Base-by-base conservation (phyloP, 2,329 filamentous ascomycete species). In the Colletotrichum siamense region DNA sequence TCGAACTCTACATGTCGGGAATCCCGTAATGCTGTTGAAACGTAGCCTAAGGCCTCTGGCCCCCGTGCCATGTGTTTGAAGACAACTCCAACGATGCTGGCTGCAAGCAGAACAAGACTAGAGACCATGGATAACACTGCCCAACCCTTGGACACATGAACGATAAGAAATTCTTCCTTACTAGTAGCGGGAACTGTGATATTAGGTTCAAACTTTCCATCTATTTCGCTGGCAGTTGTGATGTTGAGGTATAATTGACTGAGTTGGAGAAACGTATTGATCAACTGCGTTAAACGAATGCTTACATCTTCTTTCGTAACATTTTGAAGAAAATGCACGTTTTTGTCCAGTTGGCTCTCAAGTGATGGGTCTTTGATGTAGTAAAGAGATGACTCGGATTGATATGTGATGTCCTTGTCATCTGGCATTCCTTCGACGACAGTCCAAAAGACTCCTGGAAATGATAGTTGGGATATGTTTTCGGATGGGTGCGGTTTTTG, bases 161-260 rank as follows among this genome's bases (percentile, higher is more conserved):
- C 4, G 2, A 15, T 5, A 2, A 57, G 22, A 26, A 57, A 22
- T 9, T 16, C 22, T 9, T 57, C 0, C 15, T 5, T 26, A 2
- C 16, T 1, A 15, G 1, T 2, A 9, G 22, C 13, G 0, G 22
- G 7, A 16, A 57, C 52, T 26, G 52, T 57, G 22, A 57, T 26
- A 26, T 57, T 57, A 15, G 52, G 22, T 0, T 26, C 52, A 26
- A 57, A 57, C 22, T 5, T 57, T 26, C 0, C 52, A 0, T 26
- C 52, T 1, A 0, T 0, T 24, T 57, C 22, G 52, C 52, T 0
- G 8, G 0, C 22, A 24, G 22, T 57, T 0, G 52, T 57, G 22
- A 0, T 0, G 4, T 57, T 57, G 1, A 26, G n/a, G 24, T 26
- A 0, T 10, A 57, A 0, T 26, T 57, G 52, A 26, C 52, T 0